Conservation (phyloP, 2,329 filamentous ascomycete species). For the Hypoxylon rubiginosum region DNA sequence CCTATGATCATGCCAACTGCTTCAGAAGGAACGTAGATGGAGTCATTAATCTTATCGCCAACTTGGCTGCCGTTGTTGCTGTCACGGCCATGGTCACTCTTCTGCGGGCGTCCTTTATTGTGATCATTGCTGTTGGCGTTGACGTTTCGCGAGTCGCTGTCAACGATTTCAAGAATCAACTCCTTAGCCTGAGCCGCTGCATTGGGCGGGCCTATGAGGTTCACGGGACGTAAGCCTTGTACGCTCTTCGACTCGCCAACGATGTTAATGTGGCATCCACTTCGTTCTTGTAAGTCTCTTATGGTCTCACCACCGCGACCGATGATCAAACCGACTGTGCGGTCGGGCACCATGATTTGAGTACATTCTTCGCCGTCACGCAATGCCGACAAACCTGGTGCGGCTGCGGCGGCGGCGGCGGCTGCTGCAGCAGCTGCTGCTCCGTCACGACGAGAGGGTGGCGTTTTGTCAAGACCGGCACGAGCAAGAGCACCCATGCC, state of each 20-base stretch:
- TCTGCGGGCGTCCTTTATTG: conserved; percentile 55
- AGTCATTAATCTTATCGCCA: conserved; percentile 81
- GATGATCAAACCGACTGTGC: conserved; percentile 92
- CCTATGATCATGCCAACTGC: conserved; percentile 97
- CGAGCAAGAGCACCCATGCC: conserved; percentile 68
- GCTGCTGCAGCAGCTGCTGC: too few relatives aligned
- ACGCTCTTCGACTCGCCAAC: conserved; percentile 93
- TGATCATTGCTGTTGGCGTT: conserved; percentile 39
- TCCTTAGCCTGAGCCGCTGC: conserved; percentile 85
- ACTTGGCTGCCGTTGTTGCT: conserved; percentile 53
- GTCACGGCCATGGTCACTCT: conserved; percentile 58
- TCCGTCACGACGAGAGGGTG: conserved; percentile 53
- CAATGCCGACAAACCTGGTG: conserved; percentile 60
- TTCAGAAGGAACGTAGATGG: conserved; percentile 88
- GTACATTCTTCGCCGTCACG: conserved; percentile 87
- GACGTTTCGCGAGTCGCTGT: conserved; percentile 81
- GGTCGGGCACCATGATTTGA: conserved; percentile 95
- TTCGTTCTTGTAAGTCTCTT: conserved; percentile 89
- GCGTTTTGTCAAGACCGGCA: conserved; percentile 60
- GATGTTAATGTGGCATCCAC: conserved; percentile 96
- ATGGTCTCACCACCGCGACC: conserved; percentile 95
- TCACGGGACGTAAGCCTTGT: conserved; percentile 89
- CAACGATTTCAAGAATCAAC: conserved; percentile 92
- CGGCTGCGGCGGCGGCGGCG: too few relatives aligned
- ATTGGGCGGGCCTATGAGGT: conserved; percentile 83